Evolutionary conservation across 371 early-diverging fungal genomes (phyloP).

Genomic region (Rhizopus microsporus): DNA sequence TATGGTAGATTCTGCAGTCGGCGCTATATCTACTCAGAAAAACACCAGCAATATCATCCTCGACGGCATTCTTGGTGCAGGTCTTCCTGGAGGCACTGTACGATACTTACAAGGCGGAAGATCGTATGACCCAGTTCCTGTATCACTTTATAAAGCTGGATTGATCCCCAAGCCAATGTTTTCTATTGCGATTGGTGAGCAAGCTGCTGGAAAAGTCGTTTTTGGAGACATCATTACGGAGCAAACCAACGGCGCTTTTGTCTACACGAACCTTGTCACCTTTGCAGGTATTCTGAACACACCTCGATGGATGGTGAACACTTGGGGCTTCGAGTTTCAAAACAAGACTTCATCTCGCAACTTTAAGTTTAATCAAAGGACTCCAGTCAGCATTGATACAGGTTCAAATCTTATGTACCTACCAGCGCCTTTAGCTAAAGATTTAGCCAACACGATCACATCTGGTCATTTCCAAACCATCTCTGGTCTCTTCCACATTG

Average conservation of each 20-base stretch:
- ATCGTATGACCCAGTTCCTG: conserved; percentile 28
- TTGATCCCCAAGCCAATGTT: conserved; percentile 41
- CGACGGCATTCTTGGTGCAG: conserved; percentile 38
- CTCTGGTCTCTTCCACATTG: conserved; percentile 19
- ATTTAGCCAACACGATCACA: conserved; percentile 27
- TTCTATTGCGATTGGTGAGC: conserved; percentile 28
- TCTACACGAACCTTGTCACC: conserved; percentile 27
- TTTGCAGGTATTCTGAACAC: no score
- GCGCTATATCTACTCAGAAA: conserved; percentile 25
- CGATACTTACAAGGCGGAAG: conserved; percentile 6
- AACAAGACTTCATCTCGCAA: conserved; percentile 13
- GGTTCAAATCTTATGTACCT: conserved; percentile 51
- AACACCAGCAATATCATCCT: conserved; percentile 38
- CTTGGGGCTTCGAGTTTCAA: conserved; percentile 27
- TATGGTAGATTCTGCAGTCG: conserved; percentile 5
- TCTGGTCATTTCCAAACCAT: conserved; percentile 3
- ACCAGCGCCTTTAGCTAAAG: conserved; percentile 26
- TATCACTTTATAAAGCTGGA: conserved; percentile 32
- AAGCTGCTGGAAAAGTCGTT: conserved; percentile 47
- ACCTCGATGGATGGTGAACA: conserved; percentile 25
- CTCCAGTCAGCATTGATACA: conserved; percentile 38
- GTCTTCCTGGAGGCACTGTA: conserved; percentile 34
- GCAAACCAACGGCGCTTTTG: conserved; percentile 19
- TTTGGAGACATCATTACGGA: conserved; percentile 54
- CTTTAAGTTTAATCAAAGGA: conserved; percentile 21